Percentiles rank a stretch among this genome's conserved stretches.
phyloP scores from a whole-genome alignment of 106 monocot species.

The Allium sativum region DNA sequence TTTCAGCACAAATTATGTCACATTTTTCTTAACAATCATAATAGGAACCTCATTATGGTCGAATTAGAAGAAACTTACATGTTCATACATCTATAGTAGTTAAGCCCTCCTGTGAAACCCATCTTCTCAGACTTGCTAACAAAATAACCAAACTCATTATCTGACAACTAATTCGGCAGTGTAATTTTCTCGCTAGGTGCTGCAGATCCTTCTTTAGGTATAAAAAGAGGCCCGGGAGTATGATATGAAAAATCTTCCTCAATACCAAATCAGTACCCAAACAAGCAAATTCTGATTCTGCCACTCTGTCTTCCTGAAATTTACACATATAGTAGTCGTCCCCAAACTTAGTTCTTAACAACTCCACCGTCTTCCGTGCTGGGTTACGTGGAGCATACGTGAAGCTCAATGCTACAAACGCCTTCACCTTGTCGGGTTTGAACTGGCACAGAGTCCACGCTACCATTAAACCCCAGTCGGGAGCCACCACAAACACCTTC shows the following conservation, averaged over 20 bases:
- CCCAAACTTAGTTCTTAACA: conserved; percentile 22
- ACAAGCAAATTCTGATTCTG: conserved; percentile 2
- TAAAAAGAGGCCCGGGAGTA: background rate
- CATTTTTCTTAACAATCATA: too few relatives aligned
- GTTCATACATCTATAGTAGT: too few relatives aligned
- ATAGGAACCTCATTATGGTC: too few relatives aligned
- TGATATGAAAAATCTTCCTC: background rate
- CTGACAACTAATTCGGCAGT: conserved; percentile 45
- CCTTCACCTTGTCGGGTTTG: conserved; percentile 39
- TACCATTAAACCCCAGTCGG: conserved; percentile 55
- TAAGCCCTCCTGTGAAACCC: too few relatives aligned
- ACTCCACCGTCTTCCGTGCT: conserved; percentile 15
- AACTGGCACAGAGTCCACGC: conserved; percentile 47
- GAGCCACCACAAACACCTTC: conserved; percentile 55
- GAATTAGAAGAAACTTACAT: too few relatives aligned
- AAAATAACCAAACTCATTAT: conserved; percentile 39
- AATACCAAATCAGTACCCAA: conserved; percentile 1
- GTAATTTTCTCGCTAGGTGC: background rate
- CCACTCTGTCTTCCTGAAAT: conserved; percentile 28
- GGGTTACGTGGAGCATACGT: conserved; percentile 24
- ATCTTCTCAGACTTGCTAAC: conserved; percentile 34
- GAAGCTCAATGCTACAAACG: conserved; percentile 48
- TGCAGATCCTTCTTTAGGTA: background rate
- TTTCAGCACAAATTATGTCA: too few relatives aligned
- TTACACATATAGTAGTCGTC: conserved; percentile 37